Base-by-base conservation (phyloP, 805 yeast genomes). In the Metschnikowia peoriensis region DNA sequence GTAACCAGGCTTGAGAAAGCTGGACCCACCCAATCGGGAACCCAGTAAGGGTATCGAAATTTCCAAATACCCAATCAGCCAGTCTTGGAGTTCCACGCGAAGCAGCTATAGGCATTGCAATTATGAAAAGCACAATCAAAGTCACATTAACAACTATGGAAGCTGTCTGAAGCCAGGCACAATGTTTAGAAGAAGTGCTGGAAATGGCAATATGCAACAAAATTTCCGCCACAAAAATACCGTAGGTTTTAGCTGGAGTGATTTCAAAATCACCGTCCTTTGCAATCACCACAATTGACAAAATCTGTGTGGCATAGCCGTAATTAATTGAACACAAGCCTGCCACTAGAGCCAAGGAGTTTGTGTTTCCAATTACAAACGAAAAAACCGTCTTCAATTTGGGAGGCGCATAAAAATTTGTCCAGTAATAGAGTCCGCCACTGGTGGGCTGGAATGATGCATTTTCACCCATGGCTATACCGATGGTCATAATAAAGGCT, bases 361-460 rank as follows among this genome's bases (percentile, higher is more conserved):
- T 85, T 7, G 86, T 76, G 60, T 83, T 78, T 8, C 91, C 92
- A 53, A 85, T 82, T 34, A 85, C 63, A 41, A 54, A 66, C 28
- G 65, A 59, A 5, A 65, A 29, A 11, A 52, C 41, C 10, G 66
- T 65, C 52, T 59, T 62, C 32, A 42, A 54, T 29, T 41, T 48
- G 9, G 61, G 57, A 2, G 89, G 90, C 35, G 90, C 82, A 63
- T 82, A 85, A 62, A 82, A 77, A 65, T 75, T 81, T 1, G 88
- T 81, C 83, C 86, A 66, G 66, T 79, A 82, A 62, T 84, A 86
- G 41, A 85, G 69, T 12, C 91, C 91, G 51, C 91, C 91, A 17
- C 86, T 80, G 1, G 90, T 85, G 28, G 92, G 91, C 55, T 84
- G 78, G 0, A 89, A 80, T 35, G 84, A 78, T 1, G 86, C 88